phyloP scores from a whole-genome alignment of 2,329 filamentous ascomycete species.

The Lizonia empirigonia region DNA sequence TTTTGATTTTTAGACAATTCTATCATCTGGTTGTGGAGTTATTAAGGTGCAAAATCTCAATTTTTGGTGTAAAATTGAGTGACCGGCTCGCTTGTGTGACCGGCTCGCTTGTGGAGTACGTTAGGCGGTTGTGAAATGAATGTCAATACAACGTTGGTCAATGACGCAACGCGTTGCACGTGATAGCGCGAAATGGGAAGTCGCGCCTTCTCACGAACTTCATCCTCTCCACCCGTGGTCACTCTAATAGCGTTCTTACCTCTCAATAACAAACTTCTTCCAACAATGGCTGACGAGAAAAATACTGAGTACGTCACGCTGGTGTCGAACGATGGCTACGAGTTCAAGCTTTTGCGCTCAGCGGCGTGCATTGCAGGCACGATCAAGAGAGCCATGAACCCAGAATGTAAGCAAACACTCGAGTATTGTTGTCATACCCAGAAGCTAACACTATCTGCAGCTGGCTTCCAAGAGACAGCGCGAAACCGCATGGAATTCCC shows the following conservation, averaged over 20 bases:
- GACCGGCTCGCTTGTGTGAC: too few species aligned
- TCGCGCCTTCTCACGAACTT: background rate
- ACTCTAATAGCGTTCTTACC: too few species aligned
- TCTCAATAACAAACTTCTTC: background rate
- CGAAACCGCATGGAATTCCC: conserved; percentile 70
- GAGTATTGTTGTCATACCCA: background rate
- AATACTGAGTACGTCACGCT: conserved; percentile 75
- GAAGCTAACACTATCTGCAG: conserved; percentile 44
- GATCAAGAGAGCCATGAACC: conserved; percentile 77
- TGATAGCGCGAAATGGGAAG: background rate
- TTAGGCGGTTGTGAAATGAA: background rate
- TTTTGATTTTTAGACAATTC: too few species aligned
- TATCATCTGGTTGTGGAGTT: too few species aligned
- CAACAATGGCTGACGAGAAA: conserved; percentile 30
- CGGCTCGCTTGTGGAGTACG: too few species aligned
- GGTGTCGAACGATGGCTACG: conserved; percentile 75
- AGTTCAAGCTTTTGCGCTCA: conserved; percentile 75
- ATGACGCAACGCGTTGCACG: conserved; percentile 1
- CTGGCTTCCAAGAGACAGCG: conserved; percentile 68
- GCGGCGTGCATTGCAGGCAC: conserved; percentile 72
- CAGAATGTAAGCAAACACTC: conserved; percentile 60
- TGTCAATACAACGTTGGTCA: background rate
- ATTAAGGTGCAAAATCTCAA: too few species aligned
- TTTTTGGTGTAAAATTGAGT: too few species aligned
- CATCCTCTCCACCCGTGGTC: background rate